These are phyloP conservation scores for Penicillium sp. DNA, from an alignment of 2,329 filamentous ascomycete genomes.

Conservation along the genomic window DNA sequence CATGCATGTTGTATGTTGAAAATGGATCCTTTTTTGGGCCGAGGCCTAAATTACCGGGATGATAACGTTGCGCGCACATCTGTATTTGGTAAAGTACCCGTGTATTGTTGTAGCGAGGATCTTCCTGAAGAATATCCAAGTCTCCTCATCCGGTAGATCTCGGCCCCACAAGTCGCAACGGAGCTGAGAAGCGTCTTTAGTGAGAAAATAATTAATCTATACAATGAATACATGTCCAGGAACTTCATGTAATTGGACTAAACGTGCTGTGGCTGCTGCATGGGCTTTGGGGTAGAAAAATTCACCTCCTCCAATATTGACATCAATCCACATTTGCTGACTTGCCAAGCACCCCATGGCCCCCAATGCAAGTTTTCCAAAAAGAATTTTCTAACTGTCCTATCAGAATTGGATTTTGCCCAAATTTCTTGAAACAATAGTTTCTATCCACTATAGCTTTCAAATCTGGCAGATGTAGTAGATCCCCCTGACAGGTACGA, in stretches of 20 bases:
- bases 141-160: neutral
- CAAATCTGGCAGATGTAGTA: neutral
- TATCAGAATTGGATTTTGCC: neutral
- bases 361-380: no score
- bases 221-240: neutral
- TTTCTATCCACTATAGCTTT: neutral
- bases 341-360: neutral
- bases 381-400: neutral
- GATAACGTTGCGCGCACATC: neutral
- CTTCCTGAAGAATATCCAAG: neutral
- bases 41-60: no score
- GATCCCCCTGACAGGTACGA: constrained; percentile 1
- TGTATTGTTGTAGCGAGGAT: neutral
- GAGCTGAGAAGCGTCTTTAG: neutral
- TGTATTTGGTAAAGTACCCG: neutral
- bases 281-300: neutral
- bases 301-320: neutral
- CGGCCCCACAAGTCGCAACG: neutral
- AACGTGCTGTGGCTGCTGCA: neutral
- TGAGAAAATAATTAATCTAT: neutral
- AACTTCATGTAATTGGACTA: neutral
- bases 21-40: neutral
- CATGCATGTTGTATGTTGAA: neutral
- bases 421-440: neutral
- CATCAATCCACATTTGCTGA: neutral